Base-by-base conservation (phyloP, 352 stramenopile species). In the Thalassiosira hispida region DNA sequence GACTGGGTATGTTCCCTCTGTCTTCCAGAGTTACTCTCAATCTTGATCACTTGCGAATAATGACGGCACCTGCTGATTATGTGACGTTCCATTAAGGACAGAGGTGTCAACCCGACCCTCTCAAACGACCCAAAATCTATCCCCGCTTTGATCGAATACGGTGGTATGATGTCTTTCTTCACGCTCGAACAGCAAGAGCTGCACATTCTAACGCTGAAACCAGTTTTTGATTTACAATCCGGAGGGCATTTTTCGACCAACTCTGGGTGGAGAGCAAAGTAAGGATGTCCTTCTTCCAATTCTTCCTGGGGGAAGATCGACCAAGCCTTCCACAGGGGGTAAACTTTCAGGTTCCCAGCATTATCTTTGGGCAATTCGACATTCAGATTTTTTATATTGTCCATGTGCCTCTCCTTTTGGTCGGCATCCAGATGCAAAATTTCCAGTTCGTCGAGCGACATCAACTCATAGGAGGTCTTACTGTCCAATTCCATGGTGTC, bases 191-290 rank as follows among this genome's bases (percentile, higher is more conserved):
- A 20, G 29, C 38, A 69, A 14, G 23, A 23, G 29, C 7, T 27
- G 23, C 38, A 69, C 18, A 69, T 2, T 27, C 44, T 27, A 18
- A 18, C 60, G 9, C 20, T 29, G 23, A 38, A 38, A 18, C 14
- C 27, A 16, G 3, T 35, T 16, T 55, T n/a, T 14, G 1, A 20
- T 55, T 16, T 46, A 29, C 35, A 55, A 9, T n/a, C 20, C n/a
- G n/a, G n/a, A n/a, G n/a, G n/a, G n/a, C n/a, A n/a, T n/a, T 31
- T 56, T 55, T 68, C 59, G 9, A 68, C 59, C 5, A 68, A 51
- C 35, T 68, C 59, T 2, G 59, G 59, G 55, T 68, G 59, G 14
- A 68, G 38, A n/a, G n/a, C n/a, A 51, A n/a, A 55, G 35, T 53
- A 68, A 29, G n/a, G 55, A 25, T 47, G 18, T 25, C n/a, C 20